Evolutionary conservation across 305 asterid genomes (phyloP), one percentile per base, ranked within the genome.

Genomic region (Stenogyne calaminthoides): DNA sequence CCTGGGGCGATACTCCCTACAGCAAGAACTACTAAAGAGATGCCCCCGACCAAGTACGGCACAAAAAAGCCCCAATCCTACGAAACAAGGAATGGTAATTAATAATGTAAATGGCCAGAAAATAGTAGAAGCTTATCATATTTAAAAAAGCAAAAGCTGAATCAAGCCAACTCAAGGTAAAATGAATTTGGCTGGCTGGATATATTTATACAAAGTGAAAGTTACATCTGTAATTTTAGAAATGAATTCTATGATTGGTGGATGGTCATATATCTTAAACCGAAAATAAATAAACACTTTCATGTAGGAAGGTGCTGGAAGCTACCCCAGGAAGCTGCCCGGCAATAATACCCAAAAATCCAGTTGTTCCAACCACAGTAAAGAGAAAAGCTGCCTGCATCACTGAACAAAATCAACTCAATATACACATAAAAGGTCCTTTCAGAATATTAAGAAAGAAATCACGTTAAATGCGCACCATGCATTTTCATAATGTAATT

Each of bases 301-400:
- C 10, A 70, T 19, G 60, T 19, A 73, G 61, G 76, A 67, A 70
- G 57, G 83, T 54, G 22, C 47, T 61, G 69, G 73, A 68, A 80
- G 58, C 75, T 94, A 94, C 98, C 94, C 98, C 98, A 39, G 97
- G 98, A 83, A 93, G 98, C 85, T 88, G 98, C 74, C 98, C 89
- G 5, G 97, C 88, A 73, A 93, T 87, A 75, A 87, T 76, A 16
- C 86, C 98, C 86, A 89, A 82, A 83, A 88, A 86, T 16, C 98
- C 91, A 46, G 97, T 91, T 44, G 87, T 55, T 76, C 98, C 98
- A 46, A 94, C 97, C 81, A 94, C 98, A 1, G 98, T 89, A 79
- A 88, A 89, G 77, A 94, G 93, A 80, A 91, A 94, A 70, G 97
- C 98, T 70, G 97, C 97, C 98, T 94, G 95, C 88, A 86, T 87